Base-by-base conservation (phyloP, 441 rosid genomes). In the Pelargonium australe region DNA sequence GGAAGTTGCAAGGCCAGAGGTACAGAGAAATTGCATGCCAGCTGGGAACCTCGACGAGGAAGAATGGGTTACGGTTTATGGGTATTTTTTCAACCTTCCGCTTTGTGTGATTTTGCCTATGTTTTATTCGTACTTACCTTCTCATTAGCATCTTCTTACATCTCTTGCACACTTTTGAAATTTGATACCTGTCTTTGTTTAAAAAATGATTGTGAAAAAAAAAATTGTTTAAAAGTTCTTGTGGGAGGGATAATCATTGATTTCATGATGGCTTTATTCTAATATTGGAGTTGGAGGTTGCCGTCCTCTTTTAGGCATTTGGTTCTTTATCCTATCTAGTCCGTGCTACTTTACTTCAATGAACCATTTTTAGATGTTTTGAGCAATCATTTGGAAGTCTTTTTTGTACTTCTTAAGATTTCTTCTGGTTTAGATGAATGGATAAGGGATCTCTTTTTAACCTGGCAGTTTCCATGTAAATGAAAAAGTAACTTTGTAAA, bases 11-110 rank as follows among this genome's bases (percentile, higher is more conserved):
- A 94, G 96, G 80, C 99, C 96, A 0, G 97, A 91, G 81, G 77
- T 82, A 72, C 91, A 85, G 85, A 80, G 80, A 74, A 91, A 81
- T 76, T 65, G 80, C 75, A 68, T 89, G 69, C 90, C 94, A 17
- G 82, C 87, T 0, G 96, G 92, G 64, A 86, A 83, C 66, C 83
- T 91, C 69, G 87, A 91, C 40, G 96, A 87, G 77, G 99, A 91
- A 85, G 95, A 91, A 75, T 91, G 99, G 99, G 89, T 91, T 77
- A 94, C 99, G 57, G 96, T 94, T 71, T 94, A 87, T 74, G 99
- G 99, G 99, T 91, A 87, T 78, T 67, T 10, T 61, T 0, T 14
- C 20, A 17, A 47, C 47, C 67, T 44, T 25, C 10, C 43, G 40
- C 14, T 7, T 68, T 51, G 12, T 10, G 28, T 16, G 28, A 16